These are phyloP conservation scores for Silene uniflora DNA, from an alignment of 148 eudicot species.

Conservation along the genomic window DNA sequence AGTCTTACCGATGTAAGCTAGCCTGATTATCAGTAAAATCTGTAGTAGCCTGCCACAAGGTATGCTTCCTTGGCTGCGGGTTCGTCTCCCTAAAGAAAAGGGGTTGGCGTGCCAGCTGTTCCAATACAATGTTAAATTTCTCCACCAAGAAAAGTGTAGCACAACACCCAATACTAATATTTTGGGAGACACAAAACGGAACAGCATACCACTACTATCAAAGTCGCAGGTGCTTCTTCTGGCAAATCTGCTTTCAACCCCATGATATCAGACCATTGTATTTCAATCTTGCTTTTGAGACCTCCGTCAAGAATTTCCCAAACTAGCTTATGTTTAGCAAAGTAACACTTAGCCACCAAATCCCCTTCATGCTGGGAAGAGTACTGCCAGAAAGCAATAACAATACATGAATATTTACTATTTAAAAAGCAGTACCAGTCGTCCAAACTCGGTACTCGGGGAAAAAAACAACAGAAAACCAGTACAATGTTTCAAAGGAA, in stretches of 20 bases:
- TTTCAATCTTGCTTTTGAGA: slow-evolving; percentile 85
- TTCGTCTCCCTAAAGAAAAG: slow-evolving; percentile 78
- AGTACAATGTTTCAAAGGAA: background rate
- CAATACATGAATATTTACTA: background rate
- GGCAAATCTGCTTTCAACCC: slow-evolving; percentile 72
- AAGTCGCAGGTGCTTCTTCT: slow-evolving; percentile 63
- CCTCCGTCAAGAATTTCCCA: slow-evolving; percentile 96
- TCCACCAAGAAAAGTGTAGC: background rate
- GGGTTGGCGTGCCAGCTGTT: slow-evolving; percentile 72
- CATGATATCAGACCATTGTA: slow-evolving; percentile 89
- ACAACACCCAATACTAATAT: background rate
- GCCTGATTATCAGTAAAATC: slow-evolving; percentile 94
- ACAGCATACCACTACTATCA: slow-evolving; percentile 59
- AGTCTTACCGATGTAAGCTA: slow-evolving; percentile 44
- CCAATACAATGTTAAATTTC: slow-evolving; percentile 17
- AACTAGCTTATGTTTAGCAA: slow-evolving; percentile 89
- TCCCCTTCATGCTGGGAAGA: slow-evolving; percentile 75
- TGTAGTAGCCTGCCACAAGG: slow-evolving; percentile 72
- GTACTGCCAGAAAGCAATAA: slow-evolving; percentile 51
- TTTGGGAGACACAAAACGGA: background rate
- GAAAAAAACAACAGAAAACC: no score
- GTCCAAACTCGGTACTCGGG: background rate
- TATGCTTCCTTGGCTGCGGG: slow-evolving; percentile 94
- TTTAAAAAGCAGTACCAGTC: slow-evolving; percentile 1
- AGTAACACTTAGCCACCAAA: slow-evolving; percentile 95